Conservation (phyloP, 2,329 filamentous ascomycete species). For the Apiospora pterosperma region DNA sequence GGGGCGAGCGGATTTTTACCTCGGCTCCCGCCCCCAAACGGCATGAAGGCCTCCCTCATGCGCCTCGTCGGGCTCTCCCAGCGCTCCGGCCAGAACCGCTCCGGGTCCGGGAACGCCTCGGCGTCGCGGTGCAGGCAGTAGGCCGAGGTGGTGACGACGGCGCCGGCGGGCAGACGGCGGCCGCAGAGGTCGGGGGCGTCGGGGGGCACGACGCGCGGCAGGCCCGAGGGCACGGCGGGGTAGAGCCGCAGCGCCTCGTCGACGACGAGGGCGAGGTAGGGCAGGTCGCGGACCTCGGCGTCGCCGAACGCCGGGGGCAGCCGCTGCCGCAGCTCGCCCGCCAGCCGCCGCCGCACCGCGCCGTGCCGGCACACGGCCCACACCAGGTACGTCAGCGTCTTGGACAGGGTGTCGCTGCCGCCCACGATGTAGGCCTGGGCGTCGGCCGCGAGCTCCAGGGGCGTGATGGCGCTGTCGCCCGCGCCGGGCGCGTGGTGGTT, state of each 20-base stretch:
- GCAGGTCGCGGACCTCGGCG: conserved; percentile 31
- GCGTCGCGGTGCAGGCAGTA: conserved; percentile 37
- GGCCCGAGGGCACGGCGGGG: conserved; percentile 25
- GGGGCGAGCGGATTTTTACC: conserved; percentile 31
- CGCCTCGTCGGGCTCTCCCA: conserved; percentile 19
- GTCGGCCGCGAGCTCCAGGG: conserved; percentile 36
- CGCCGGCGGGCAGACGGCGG: conserved; percentile 29
- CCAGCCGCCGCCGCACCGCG: conserved; percentile 26
- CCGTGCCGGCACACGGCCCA: conserved; percentile 34
- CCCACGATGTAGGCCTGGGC: conserved; percentile 35
- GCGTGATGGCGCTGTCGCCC: conserved; percentile 37
- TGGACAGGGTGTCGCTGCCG: conserved; percentile 49
- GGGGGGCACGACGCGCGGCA: conserved; percentile 29
- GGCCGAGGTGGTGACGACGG: conserved; percentile 31
- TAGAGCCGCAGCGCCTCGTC: conserved; percentile 44
- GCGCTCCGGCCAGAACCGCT: conserved; percentile 20
- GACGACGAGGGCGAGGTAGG: conserved; percentile 39
- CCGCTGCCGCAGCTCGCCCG: conserved; percentile 32
- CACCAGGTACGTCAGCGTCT: conserved; percentile 44
- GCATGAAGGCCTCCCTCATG: conserved; percentile 25
- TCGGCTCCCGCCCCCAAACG: conserved; percentile 26
- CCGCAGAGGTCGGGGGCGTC: conserved; percentile 25
- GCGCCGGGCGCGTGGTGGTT: background rate
- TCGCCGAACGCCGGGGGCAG: conserved; percentile 32
- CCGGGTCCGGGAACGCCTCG: conserved; percentile 32